Conservation (phyloP, 2,329 filamentous ascomycete genomes). For the Colletotrichum musicola region DNA sequence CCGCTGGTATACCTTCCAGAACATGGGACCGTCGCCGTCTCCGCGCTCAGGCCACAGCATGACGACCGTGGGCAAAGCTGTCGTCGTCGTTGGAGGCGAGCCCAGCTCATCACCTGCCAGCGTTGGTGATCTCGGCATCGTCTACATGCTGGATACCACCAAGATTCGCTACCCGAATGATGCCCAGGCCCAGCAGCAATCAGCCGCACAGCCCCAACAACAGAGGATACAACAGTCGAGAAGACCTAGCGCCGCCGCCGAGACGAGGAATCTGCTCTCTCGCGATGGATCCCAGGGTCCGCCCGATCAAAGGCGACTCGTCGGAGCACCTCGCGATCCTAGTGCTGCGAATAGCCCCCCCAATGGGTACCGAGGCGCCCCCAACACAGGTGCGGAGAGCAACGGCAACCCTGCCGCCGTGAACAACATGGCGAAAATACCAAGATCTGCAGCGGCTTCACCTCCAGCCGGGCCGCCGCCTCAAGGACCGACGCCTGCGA, state of each 20-base stretch:
- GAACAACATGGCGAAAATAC: conserved; percentile 54
- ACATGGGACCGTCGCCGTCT: conserved; percentile 97
- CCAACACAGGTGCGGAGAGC: conserved; percentile 53
- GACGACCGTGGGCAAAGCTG: conserved; percentile 92
- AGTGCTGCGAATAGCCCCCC: conserved; percentile 50
- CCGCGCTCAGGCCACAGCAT: conserved; percentile 96
- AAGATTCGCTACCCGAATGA: conserved; percentile 98
- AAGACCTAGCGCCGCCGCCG: conserved; percentile 58
- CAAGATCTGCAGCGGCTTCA: conserved; percentile 52
- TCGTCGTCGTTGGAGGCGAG: conserved; percentile 93
- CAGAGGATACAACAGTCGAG: conserved; percentile 56
- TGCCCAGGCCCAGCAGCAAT: conserved; percentile 53
- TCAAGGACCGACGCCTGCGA: conserved; percentile 64
- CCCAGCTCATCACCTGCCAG: conserved; percentile 88
- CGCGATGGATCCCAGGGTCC: conserved; percentile 67
- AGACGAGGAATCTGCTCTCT: conserved; percentile 54
- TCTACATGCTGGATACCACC: conserved; percentile 92
- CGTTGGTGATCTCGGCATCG: conserved; percentile 85
- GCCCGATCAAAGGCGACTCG: conserved; percentile 62
- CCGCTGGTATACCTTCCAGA: conserved; percentile 99
- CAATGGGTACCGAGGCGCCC: conserved; percentile 57
- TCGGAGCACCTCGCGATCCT: conserved; percentile 52
- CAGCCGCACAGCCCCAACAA: conserved; percentile 43
- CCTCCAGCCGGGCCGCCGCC: conserved; percentile 62
- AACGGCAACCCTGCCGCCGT: conserved; percentile 48